These are phyloP conservation scores for Pseudocercospora fuligena DNA, from an alignment of 2,329 filamentous ascomycete genomes.

Conservation along the genomic window DNA sequence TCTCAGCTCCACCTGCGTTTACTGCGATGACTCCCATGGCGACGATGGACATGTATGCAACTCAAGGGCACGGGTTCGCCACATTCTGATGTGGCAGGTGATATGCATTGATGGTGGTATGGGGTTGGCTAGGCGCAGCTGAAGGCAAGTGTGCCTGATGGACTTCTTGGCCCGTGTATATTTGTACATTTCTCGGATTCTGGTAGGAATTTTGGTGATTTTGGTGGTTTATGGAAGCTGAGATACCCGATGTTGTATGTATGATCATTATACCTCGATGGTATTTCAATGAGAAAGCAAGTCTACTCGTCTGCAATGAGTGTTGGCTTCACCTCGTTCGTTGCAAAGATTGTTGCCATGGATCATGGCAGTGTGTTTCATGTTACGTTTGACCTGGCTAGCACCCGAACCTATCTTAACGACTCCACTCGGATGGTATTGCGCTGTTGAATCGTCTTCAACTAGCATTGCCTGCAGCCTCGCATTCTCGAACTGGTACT, in stretches of 20 bases:
- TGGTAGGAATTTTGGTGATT: background rate
- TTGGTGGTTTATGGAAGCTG: background rate
- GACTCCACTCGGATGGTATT: background rate
- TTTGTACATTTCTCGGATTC: background rate
- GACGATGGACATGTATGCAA: conserved; percentile 4
- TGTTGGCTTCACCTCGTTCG: background rate
- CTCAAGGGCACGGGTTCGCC: background rate
- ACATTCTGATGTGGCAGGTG: background rate
- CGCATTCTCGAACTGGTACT: background rate
- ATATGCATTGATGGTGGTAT: background rate
- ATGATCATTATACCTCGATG: background rate
- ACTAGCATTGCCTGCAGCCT: background rate
- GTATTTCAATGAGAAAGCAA: background rate
- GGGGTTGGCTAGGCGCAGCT: background rate
- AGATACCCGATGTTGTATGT: conserved; percentile 2
- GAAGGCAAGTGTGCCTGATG: background rate
- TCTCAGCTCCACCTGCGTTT: conserved; percentile 27
- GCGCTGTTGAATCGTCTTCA: background rate
- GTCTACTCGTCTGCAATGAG: background rate
- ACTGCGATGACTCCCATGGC: conserved; percentile 15
- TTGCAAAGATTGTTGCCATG: background rate
- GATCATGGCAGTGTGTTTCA: background rate
- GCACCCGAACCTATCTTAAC: no score
- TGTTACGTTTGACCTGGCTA: background rate
- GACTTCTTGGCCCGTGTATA: background rate